A percentile compares a stretch with the other conserved stretches of the same genome.
Evolutionary conservation across 2,329 filamentous ascomycete species (phyloP).

Genomic region (Hymenoscyphus infarciens): DNA sequence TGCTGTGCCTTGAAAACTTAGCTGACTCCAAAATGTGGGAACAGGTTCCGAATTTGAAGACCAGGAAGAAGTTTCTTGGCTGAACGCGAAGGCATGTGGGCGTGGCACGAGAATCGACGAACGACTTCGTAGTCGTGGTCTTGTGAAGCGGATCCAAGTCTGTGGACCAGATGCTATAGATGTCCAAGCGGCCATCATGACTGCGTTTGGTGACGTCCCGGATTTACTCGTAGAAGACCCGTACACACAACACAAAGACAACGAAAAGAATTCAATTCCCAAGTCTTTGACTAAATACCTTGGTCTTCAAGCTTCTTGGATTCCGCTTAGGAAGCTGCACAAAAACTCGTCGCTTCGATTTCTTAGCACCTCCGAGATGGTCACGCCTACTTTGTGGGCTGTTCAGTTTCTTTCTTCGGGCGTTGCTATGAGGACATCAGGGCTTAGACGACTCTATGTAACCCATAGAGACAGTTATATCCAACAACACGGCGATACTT

Average conservation of each 20-base stretch:
- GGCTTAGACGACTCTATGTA: conserved; percentile 66
- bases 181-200: conserved; percentile 59
- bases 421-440: conserved; percentile 67
- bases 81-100: conserved; percentile 66
- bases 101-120: conserved; percentile 61
- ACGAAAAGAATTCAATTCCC: conserved; percentile 21
- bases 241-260: conserved; percentile 21
- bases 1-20: background rate
- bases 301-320: conserved; percentile 64
- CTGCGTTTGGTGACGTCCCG: conserved; percentile 58
- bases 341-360: conserved; percentile 71
- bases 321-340: conserved; percentile 73
- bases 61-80: conserved; percentile 28
- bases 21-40: background rate
- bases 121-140: conserved; percentile 70
- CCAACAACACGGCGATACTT: conserved; percentile 49
- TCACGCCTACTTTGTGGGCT: conserved; percentile 69
- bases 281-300: conserved; percentile 26
- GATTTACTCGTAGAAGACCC: conserved; percentile 36
- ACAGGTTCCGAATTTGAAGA: conserved; percentile 18
- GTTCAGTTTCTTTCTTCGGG: conserved; percentile 65
- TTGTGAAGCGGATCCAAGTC: conserved; percentile 62
- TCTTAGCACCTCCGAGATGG: conserved; percentile 66
- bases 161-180: conserved; percentile 63
- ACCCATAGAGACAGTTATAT: conserved; percentile 73